Evolutionary conservation across 352 stramenopile species (phyloP).

Genomic region (Pythium vanterpoolii): DNA sequence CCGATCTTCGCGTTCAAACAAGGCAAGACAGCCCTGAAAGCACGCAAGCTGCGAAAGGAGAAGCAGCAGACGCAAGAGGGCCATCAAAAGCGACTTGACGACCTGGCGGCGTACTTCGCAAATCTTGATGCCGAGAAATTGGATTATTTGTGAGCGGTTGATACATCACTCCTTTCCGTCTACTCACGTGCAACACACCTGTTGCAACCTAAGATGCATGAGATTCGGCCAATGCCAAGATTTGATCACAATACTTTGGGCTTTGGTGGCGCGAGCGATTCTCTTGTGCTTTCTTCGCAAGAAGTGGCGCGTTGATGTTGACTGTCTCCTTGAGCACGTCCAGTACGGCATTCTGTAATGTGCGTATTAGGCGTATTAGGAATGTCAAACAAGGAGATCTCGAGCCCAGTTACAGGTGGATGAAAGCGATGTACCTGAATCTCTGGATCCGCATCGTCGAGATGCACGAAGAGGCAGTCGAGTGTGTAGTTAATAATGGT

Average conservation of each 20-base stretch:
- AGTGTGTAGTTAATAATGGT: constrained; percentile 90
- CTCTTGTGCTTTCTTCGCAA: constrained; percentile 74
- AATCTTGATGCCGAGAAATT: constrained; percentile 54
- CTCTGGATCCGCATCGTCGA: constrained; percentile 84
- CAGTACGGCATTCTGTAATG: constrained; percentile 54
- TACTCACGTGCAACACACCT: not conserved
- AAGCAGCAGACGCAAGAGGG: constrained; percentile 30
- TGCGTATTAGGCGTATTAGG: not conserved
- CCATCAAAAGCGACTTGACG: constrained; percentile 50
- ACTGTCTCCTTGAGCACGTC: constrained; percentile 67
- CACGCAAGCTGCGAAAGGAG: constrained; percentile 24
- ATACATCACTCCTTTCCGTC: not conserved
- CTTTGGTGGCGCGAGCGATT: constrained; percentile 71
- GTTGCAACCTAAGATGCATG: constrained; percentile 13
- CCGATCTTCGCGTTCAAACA: constrained; percentile 50
- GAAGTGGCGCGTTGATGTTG: constrained; percentile 45
- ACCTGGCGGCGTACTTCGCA: constrained; percentile 62
- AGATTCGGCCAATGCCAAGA: constrained; percentile 42
- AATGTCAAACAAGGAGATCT: not conserved
- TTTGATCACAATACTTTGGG: constrained; percentile 67
- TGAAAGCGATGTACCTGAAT: constrained; percentile 57
- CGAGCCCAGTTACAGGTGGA: no score
- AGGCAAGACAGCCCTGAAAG: constrained; percentile 41
- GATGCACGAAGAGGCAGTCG: constrained; percentile 89
- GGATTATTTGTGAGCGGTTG: constrained; percentile 33